Conservation (phyloP, 805 yeast genomes). For the Candida germanica region DNA sequence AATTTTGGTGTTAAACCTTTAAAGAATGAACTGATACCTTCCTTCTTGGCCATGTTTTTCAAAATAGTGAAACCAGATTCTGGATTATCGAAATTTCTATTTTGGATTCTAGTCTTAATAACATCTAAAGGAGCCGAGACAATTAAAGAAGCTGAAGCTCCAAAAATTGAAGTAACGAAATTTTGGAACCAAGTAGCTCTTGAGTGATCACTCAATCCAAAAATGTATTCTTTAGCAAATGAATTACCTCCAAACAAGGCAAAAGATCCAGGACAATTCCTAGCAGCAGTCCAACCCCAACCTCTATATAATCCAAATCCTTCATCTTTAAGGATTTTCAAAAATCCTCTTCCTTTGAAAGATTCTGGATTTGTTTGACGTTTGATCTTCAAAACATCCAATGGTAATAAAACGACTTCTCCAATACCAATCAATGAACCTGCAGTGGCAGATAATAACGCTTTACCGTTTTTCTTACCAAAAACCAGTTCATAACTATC, state of each 20-base stretch:
- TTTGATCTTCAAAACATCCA: slow-evolving; percentile 95
- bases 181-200: slow-evolving; percentile 94
- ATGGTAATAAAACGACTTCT: slow-evolving; percentile 91
- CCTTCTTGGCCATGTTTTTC: slow-evolving; percentile 89
- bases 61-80: slow-evolving; percentile 90
- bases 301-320: slow-evolving; percentile 94
- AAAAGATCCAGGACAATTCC: slow-evolving; percentile 99
- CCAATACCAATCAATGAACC: slow-evolving; percentile 98
- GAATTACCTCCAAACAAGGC: slow-evolving; percentile 98
- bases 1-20: slow-evolving; percentile 96
- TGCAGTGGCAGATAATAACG: slow-evolving; percentile 94
- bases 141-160: slow-evolving; percentile 94
- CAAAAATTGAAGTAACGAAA: slow-evolving; percentile 89
- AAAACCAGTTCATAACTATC: slow-evolving; percentile 68
- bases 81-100: slow-evolving; percentile 91
- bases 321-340: slow-evolving; percentile 82
- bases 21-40: slow-evolving; percentile 87
- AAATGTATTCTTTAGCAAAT: slow-evolving; percentile 93
- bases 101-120: slow-evolving; percentile 97
- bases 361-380: slow-evolving; percentile 99
- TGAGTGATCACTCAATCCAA: slow-evolving; percentile 81
- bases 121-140: slow-evolving; percentile 98
- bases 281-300: slow-evolving; percentile 99
- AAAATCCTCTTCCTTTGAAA: slow-evolving; percentile 96
- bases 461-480: slow-evolving; percentile 95